These are phyloP conservation scores for Neobulgaria alba DNA, from an alignment of 2,329 filamentous ascomycete genomes.

Conservation along the genomic window DNA sequence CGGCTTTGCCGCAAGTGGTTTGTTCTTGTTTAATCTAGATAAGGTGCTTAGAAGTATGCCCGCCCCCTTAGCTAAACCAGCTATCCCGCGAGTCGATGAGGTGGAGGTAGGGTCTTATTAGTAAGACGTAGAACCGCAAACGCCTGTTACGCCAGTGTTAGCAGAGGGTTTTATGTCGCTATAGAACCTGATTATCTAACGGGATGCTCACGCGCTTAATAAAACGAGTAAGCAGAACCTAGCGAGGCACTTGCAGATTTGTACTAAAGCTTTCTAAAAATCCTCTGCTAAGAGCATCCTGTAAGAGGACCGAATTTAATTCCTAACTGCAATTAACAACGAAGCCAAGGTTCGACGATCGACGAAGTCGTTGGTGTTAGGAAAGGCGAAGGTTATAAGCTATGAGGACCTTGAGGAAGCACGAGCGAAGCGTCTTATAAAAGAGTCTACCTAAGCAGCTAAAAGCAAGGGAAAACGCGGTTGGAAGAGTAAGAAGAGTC, in stretches of 20 bases:
- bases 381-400: neutral
- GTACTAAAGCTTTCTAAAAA: neutral
- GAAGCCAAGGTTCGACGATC: slow-evolving; percentile 14
- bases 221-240: neutral
- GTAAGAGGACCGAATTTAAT: slow-evolving; percentile 18
- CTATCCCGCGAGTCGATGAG: too few species aligned
- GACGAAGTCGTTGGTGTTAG: neutral
- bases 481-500: slow-evolving; percentile 3
- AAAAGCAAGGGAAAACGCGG: slow-evolving; percentile 1
- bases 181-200: too few species aligned
- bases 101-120: too few species aligned
- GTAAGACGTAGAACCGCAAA: too few species aligned
- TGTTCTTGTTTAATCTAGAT: too few species aligned
- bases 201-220: neutral
- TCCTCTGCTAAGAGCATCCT: neutral
- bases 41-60: too few species aligned
- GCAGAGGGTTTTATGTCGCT: neutral
- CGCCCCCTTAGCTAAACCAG: too few species aligned
- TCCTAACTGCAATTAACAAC: slow-evolving; percentile 13
- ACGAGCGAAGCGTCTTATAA: neutral
- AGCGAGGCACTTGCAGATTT: neutral
- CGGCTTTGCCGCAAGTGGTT: too few species aligned
- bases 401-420: neutral
- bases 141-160: neutral
- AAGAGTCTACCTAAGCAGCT: neutral